phyloP scores from a whole-genome alignment of 2,329 filamentous ascomycete genomes.

The Lachnellula subtilissima region DNA sequence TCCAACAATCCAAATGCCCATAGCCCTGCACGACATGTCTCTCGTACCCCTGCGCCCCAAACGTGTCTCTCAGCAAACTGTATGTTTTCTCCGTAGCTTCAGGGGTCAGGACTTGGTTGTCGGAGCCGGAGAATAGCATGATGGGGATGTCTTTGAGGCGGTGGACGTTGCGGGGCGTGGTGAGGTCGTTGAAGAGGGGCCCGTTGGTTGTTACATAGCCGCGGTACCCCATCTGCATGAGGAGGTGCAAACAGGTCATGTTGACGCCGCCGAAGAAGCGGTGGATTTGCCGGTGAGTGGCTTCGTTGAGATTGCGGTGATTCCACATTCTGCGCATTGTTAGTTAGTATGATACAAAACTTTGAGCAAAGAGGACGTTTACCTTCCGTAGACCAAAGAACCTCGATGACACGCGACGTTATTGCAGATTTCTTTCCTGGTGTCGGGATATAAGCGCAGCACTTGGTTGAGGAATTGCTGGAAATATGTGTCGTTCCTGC shows the following conservation, averaged over 20 bases:
- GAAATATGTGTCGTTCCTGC: slow-evolving; percentile 41
- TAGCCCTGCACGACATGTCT: slow-evolving; percentile 52
- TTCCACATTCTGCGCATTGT: slow-evolving; percentile 45
- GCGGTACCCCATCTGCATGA: slow-evolving; percentile 51
- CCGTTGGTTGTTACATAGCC: slow-evolving; percentile 50
- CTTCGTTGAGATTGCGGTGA: slow-evolving; percentile 60
- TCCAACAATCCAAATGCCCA: slow-evolving; percentile 59
- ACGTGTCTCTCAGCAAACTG: slow-evolving; percentile 46
- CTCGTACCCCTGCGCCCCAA: slow-evolving; percentile 46
- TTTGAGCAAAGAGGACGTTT: slow-evolving; percentile 15
- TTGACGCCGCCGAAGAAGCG: slow-evolving; percentile 59
- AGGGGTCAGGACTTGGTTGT: slow-evolving; percentile 53
- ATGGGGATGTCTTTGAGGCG: slow-evolving; percentile 50
- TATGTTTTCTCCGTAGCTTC: slow-evolving; percentile 51
- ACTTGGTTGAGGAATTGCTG: slow-evolving; percentile 51
- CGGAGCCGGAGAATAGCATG: slow-evolving; percentile 49
- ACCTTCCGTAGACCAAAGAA: slow-evolving; percentile 56
- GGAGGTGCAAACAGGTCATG: slow-evolving; percentile 51
- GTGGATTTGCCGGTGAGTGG: slow-evolving; percentile 57
- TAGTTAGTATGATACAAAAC: neutral
- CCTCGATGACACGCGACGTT: slow-evolving; percentile 57
- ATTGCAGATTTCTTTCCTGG: slow-evolving; percentile 53
- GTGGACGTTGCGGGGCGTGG: slow-evolving; percentile 45
- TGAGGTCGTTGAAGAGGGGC: slow-evolving; percentile 43
- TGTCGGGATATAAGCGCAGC: slow-evolving; percentile 53